Evolutionary conservation across 495 filamentous ascomycete species (phyloP).

Genomic region (Trichoderma orchidacearum): DNA sequence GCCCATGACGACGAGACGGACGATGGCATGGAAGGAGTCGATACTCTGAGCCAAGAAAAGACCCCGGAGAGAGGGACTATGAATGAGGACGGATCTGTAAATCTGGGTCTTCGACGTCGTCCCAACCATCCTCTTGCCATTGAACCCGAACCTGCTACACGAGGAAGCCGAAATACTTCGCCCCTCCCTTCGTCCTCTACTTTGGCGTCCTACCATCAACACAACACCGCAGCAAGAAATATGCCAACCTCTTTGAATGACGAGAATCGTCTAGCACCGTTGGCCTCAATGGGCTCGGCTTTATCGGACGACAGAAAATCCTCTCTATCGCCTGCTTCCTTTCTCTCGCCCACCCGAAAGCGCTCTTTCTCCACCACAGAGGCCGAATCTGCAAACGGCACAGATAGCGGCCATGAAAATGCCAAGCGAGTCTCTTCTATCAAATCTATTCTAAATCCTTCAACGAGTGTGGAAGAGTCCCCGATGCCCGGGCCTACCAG

Average conservation of each 20-base stretch:
- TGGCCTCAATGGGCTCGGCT: constrained; percentile 24
- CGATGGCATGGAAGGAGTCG: constrained; percentile 27
- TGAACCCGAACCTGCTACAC: constrained; percentile 31
- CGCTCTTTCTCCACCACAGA: constrained; percentile 49
- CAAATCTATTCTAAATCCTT: constrained; percentile 66
- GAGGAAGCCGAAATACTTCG: constrained; percentile 19
- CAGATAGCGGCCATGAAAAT: constrained; percentile 13
- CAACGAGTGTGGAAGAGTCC: constrained; percentile 8
- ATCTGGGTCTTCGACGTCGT: constrained; percentile 44
- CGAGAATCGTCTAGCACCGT: constrained; percentile 41
- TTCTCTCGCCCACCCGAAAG: constrained; percentile 44
- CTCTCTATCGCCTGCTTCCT: constrained; percentile 36
- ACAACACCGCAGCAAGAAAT: constrained; percentile 15
- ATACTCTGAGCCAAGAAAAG: constrained; percentile 22
- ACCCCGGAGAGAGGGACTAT: constrained; percentile 30
- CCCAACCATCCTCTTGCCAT: constrained; percentile 22
- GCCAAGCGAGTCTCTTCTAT: constrained; percentile 61
- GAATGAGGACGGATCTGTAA: constrained; percentile 42
- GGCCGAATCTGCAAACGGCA: constrained; percentile 19
- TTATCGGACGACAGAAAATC: constrained; percentile 28
- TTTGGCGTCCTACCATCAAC: constrained; percentile 28
- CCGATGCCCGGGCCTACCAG: background rate
- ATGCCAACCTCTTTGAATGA: constrained; percentile 30
- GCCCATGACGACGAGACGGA: constrained; percentile 35
- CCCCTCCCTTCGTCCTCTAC: constrained; percentile 19